Evolutionary conservation across 139 green algal species (phyloP), one percentile per base, ranked within the genome.

Genomic region (Nannochloris sp.): DNA sequence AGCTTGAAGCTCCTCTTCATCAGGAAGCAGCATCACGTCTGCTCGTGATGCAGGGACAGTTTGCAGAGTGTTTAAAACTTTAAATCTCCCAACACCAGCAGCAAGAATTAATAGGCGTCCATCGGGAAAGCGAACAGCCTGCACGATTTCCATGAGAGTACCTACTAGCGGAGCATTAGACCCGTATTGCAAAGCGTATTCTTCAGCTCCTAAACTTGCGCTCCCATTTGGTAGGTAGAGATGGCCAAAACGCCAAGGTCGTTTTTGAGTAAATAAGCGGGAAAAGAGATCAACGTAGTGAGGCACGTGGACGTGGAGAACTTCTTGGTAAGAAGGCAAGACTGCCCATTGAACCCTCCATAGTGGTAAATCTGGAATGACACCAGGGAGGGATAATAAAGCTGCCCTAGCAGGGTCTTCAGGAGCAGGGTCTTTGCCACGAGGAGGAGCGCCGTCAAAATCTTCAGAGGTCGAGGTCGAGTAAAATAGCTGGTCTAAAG

Each of bases 21-120:
- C 79, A 3, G 70, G 47, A 47, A 74, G 42, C 34, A 83, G 25
- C 42, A 68, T 64, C 48, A 78, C 67, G 19, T 74, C 56, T 4
- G 76, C 79, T 2, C 65, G 57, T 2, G 54, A 73, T 70, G 76
- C 77, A 13, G 79, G 79, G 61, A 66, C 23, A 32, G 63, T 54
- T 34, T 70, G 65, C 3, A 45, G 33, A 24, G 25, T 51, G 0
- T 36, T 38, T 82, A 58, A 9, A 6, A 82, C 75, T 72, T 64
- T 68, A 46, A 85, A 72, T 24, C 79, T 70, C 2, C 34, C 42
- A 4, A 82, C 6, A 2, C 60, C 76, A 0, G 63, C 74, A 0
- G 76, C 75, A 44, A 85, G 54, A 1, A 85, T 29, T 19, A 85
- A 59, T 24, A 85, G 61, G 59, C 77, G 72, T 4, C 79, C 79